Percentiles rank a stretch among this genome's conserved stretches.
These are phyloP conservation scores for Wickerhamomyces sp. DNA, from an alignment of 1,139 yeast species.

Conservation along the genomic window DNA sequence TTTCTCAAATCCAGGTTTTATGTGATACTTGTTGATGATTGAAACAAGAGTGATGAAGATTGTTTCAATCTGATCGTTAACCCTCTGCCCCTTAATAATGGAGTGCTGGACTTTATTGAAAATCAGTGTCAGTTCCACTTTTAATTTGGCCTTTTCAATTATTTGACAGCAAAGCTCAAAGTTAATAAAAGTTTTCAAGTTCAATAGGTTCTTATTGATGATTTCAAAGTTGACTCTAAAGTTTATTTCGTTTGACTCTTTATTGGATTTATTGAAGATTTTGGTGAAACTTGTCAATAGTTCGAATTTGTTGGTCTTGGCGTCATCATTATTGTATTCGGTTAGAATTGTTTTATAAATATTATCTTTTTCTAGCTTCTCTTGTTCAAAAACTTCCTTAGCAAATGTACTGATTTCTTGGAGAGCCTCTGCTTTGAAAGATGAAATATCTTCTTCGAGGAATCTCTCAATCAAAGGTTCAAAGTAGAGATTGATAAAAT, in stretches of 20 bases:
- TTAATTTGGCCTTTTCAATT: slow-evolving; percentile 39
- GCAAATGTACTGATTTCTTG: slow-evolving; percentile 20
- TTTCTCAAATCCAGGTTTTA: slow-evolving; percentile 75
- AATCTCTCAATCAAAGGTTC: slow-evolving; percentile 36
- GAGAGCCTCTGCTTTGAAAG: slow-evolving; percentile 28
- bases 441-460: slow-evolving; percentile 34
- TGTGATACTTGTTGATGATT: slow-evolving; percentile 65
- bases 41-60: slow-evolving; percentile 65
- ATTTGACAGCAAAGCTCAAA: slow-evolving; percentile 41
- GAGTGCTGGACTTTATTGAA: slow-evolving; percentile 22
- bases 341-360: slow-evolving; percentile 36
- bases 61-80: slow-evolving; percentile 38
- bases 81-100: slow-evolving; percentile 25
- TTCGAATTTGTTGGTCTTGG: slow-evolving; percentile 30
- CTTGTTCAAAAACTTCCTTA: slow-evolving; percentile 15
- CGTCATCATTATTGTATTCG: slow-evolving; percentile 24
- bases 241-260: slow-evolving; percentile 39
- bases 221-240: slow-evolving; percentile 53
- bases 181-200: slow-evolving; percentile 39
- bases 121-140: slow-evolving; percentile 31
- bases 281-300: slow-evolving; percentile 57
- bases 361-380: slow-evolving; percentile 28
- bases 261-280: slow-evolving; percentile 46
- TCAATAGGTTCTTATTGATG: slow-evolving; percentile 37
- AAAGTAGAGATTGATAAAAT: slow-evolving; percentile 30